A percentile compares a stretch with the other conserved stretches of the same genome.
phyloP scores from a whole-genome alignment of 2,329 filamentous ascomycete genomes.

The Sclerotinia spermophila region DNA sequence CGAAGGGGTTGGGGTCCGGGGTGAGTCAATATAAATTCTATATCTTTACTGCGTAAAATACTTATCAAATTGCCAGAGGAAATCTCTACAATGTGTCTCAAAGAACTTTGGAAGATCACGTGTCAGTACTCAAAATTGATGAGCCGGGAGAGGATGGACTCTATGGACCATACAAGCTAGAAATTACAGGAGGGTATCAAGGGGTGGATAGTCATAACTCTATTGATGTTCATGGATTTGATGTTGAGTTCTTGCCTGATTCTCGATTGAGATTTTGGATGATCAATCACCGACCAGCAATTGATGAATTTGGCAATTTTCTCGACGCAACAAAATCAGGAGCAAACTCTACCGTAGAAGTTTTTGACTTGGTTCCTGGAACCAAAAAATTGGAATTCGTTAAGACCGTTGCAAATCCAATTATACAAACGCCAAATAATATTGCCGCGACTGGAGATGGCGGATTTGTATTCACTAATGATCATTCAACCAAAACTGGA shows the following conservation, averaged over 20 bases:
- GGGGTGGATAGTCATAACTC: slow-evolving; percentile 29
- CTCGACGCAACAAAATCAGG: slow-evolving; percentile 36
- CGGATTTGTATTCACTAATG: slow-evolving; percentile 39
- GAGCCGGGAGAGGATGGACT: slow-evolving; percentile 29
- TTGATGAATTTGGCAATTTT: slow-evolving; percentile 35
- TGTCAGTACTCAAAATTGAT: slow-evolving; percentile 23
- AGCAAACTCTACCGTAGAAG: slow-evolving; percentile 40
- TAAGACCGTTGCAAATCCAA: slow-evolving; percentile 34
- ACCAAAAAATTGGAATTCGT: slow-evolving; percentile 35
- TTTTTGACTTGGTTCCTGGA: slow-evolving; percentile 35
- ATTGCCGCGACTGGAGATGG: slow-evolving; percentile 37
- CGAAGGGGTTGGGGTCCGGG: not conserved
- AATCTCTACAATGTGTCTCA: not conserved
- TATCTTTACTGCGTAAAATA: not conserved
- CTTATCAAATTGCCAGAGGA: not conserved
- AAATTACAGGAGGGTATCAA: slow-evolving; percentile 24
- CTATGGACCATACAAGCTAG: slow-evolving; percentile 26
- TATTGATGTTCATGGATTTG: slow-evolving; percentile 38
- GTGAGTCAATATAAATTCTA: not conserved
- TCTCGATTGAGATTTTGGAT: slow-evolving; percentile 35
- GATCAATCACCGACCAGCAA: slow-evolving; percentile 38
- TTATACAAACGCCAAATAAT: slow-evolving; percentile 39
- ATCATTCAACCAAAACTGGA: slow-evolving; percentile 35
- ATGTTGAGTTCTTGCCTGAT: slow-evolving; percentile 32
- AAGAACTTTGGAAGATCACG: not conserved